Conservation (phyloP, 768 basidiomycete species). For the Gyrodon lividus region DNA sequence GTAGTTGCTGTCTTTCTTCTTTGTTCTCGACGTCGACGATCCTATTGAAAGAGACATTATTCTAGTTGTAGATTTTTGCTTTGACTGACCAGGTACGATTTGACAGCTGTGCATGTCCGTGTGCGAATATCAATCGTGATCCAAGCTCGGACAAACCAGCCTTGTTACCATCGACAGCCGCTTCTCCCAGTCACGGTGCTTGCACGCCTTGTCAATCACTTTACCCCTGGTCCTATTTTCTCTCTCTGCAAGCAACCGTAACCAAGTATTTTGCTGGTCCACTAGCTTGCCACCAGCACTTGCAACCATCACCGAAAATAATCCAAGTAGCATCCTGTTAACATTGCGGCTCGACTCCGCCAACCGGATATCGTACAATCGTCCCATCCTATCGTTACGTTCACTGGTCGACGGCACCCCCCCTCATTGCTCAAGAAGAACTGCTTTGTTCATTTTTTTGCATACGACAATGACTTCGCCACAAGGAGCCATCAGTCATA, state of each 20-base stretch:
- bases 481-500: conserved; percentile 50
- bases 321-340: no score
- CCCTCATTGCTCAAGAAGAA: background rate
- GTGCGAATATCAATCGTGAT: background rate
- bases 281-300: background rate
- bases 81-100: background rate
- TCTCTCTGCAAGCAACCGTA: background rate
- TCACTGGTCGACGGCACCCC: background rate
- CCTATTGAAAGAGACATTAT: no score
- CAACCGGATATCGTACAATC: background rate
- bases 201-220: background rate
- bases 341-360: background rate
- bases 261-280: background rate
- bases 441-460: background rate
- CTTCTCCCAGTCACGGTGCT: background rate
- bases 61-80: background rate
- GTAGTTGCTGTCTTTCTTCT: background rate
- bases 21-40: background rate
- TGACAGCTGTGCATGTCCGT: background rate
- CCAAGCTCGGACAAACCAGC: conserved; percentile 2
- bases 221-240: background rate
- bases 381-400: background rate
- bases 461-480: conserved; percentile 39
- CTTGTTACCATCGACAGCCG: background rate
- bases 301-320: background rate